Base-by-base conservation (phyloP, 129 eudicot genomes). In the Arctium minus region DNA sequence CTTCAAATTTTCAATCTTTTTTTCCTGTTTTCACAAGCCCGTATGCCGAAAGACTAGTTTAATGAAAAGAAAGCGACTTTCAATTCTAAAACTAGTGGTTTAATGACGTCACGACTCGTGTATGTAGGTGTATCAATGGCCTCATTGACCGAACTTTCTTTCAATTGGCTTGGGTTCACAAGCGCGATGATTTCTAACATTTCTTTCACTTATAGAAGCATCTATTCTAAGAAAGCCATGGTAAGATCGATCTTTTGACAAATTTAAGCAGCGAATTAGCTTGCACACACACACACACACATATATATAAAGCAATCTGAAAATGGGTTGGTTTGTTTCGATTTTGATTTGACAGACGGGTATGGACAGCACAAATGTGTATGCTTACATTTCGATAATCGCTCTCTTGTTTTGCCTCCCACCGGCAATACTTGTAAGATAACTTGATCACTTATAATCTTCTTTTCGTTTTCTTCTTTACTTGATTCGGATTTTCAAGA, bases 131-230 rank as follows among this genome's bases (percentile, higher is more conserved):
- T 89, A 35, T 89, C 92, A 8, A 89, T 89, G 90, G 92, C 92
- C 65, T 89, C 92, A 67, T 39, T 89, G 80, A 89, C 92, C 37
- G 92, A 89, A 65, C 90, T 89, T 64, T 89, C 92, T 39, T 89
- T 89, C 89, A 89, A 89, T 79, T 89, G 92, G 92, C 82, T 88
- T 81, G 92, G 92, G 69, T 89, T 89, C 81, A 82, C 84, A 8
- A 89, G 92, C 33, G 92, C 92, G 22, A 89, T 89, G 92, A 89
- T 89, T 79, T 89, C 92, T 42, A 89, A 89, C 81, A 82, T 89
- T 56, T 85, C 92, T 36, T 89, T 89, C 74, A 89, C 92, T 64
- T 89, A 89, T 33, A 88, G 92, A 76, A 89, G 92, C 76, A 87
- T 89, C 68, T 89, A 89, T 73, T 89, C 92, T 30, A 89, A 89